Conservation (phyloP, 345 rosid species). For the Barbarea vulgaris region DNA sequence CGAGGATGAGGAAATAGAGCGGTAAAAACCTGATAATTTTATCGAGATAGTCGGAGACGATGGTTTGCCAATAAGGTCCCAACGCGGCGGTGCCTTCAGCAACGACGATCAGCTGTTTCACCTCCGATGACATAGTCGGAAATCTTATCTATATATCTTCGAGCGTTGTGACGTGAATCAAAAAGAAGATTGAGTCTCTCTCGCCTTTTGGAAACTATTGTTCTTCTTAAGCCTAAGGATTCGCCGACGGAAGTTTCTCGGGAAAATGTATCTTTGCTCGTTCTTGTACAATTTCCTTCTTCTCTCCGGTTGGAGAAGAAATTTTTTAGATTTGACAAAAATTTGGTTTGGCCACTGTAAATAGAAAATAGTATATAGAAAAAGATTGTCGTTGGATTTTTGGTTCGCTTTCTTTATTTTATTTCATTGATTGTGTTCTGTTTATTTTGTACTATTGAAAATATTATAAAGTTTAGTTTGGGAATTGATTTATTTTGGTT, state of each 20-base stretch:
- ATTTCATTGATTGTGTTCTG: background rate
- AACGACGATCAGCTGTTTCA: conserved; percentile 83
- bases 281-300: conserved; percentile 7
- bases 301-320: background rate
- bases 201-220: background rate
- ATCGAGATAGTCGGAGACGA: conserved; percentile 81
- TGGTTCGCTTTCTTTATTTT: background rate
- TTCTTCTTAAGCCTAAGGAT: background rate
- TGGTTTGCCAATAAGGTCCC: conserved; percentile 82
- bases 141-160: background rate
- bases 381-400: conserved; percentile 2
- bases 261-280: background rate
- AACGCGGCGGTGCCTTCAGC: conserved; percentile 91
- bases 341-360: background rate
- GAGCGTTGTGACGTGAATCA: conserved; percentile 8
- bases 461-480: background rate
- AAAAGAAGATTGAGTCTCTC: background rate
- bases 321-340: background rate
- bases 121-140: conserved; percentile 50
- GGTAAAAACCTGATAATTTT: conserved; percentile 72
- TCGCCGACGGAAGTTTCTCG: background rate
- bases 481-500: background rate
- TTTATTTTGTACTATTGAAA: background rate
- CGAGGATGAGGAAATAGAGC: background rate
- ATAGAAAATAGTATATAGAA: background rate